Evolutionary conservation across 2,329 filamentous ascomycete genomes (phyloP), one percentile per base, ranked within the genome.

Genomic region (Fusarium lateritium): DNA sequence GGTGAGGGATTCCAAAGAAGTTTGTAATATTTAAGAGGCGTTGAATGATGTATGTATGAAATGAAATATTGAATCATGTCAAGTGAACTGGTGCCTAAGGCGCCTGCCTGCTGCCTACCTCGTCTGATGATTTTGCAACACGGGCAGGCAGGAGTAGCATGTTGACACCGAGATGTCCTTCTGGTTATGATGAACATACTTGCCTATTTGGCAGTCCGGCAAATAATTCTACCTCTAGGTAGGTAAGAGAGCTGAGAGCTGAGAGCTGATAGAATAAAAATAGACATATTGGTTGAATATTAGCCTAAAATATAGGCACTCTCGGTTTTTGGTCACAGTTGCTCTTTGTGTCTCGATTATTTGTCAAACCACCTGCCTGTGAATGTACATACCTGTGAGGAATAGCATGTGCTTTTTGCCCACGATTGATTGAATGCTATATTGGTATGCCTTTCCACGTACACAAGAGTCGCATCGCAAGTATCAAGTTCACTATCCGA

Each of bases 111-210:
- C 9, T 24, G 17, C 15, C 46, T 11, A 26, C 52, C 14, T 55
- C 11, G 19, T 45, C 34, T 15, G 21, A 15, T 36, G 14, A 8
- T 7, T 15, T 36, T 15, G 14, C 34, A 15, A 36, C 7, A 36
- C 34, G 14, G 28, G 28, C 31, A 45, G 55, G 55, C 55, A 58
- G 47, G 55, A 57, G 39, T 39, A 44, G 13, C 40, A 52, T 45
- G 46, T 15, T 53, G 24, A 24, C 8, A 22, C 45, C 45, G 47
- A 46, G 40, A 53, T 45, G 56, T 58, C 47, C 55, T 24, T 57
- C 51, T 43, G 40, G 21, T 31, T 31, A 5, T 10, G 28, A 31
- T 31, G 28, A 31, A 31, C 10, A 31, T 10, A 31, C 10, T 31
- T 31, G 10, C 28, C 28, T 31, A 31, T 31, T 31, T 11, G 28